Evolutionary conservation across 2,329 filamentous ascomycete species (phyloP).

Genomic region (Fusarium secorum): DNA sequence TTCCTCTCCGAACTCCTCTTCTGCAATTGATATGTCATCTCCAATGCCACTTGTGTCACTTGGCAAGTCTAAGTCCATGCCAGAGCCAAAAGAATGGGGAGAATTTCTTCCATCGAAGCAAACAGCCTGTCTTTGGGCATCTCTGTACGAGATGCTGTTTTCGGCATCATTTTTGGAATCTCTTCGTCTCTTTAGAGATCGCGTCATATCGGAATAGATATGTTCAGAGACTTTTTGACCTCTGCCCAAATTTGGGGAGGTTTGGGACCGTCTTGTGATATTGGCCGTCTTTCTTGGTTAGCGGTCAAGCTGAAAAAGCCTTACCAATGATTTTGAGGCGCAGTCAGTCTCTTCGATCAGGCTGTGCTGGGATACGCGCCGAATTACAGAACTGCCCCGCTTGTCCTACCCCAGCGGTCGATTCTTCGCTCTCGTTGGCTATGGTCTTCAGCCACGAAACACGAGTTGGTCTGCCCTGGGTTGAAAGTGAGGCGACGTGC

Average conservation of each 20-base stretch:
- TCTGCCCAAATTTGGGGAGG: rapidly evolving
- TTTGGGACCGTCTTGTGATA: rapidly evolving
- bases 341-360: rapidly evolving
- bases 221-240: rapidly evolving
- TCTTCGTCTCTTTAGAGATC: not conserved
- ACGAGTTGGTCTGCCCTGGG: not conserved
- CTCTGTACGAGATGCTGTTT: rapidly evolving
- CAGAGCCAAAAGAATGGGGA: rapidly evolving
- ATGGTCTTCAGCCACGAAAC: not conserved
- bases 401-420: rapidly evolving
- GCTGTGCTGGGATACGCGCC: not conserved
- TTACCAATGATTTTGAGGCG: not conserved
- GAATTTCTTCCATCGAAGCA: rapidly evolving
- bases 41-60: rapidly evolving
- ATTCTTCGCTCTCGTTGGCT: not conserved
- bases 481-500: not conserved
- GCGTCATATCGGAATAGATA: not conserved
- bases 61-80: not conserved
- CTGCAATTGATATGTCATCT: rapidly evolving
- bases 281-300: rapidly evolving
- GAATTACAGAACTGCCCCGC: not conserved
- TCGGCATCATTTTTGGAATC: rapidly evolving
- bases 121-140: not conserved
- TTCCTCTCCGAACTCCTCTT: rapidly evolving
- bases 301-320: not conserved